Base-by-base conservation (phyloP, 768 basidiomycete genomes). In the Hirschioporus abietinus region DNA sequence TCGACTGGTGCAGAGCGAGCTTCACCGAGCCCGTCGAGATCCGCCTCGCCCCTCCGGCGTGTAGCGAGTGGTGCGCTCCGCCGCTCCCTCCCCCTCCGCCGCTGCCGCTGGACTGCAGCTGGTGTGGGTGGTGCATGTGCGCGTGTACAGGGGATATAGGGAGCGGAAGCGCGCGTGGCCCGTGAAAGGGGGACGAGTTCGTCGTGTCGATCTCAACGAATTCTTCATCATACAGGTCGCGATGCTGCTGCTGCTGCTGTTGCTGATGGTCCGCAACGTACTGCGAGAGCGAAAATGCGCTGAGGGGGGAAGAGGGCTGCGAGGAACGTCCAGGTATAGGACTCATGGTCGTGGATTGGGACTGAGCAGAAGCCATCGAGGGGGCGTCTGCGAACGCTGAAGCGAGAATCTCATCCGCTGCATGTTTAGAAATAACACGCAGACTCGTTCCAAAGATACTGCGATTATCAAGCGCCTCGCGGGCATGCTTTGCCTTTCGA, bases 401-500 rank as follows among this genome's bases (percentile, higher is more conserved):
- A 15, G 42, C 42, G 42, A 52, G 42, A 10, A 52, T 52, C 42
- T 52, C 30, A 15, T 61, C 60, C 60, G 60, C 24, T 17, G 60
- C 25, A 61, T 61, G 30, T 34, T 24, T 61, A 34, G 17, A 61
- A 64, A 78, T 77, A 63, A 84, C 77, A 17, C 74, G 76, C 27
- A 91, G 75, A 63, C 79, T 82, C 77, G 84, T 82, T 36, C 84
- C 87, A 64, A 85, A 84, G 36, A 85, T 72, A 60, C 77, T 74
- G 42, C 80, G 80, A 1, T 80, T 80, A 61, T 89, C 72, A 23
- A 93, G 76, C 60, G 77, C 78, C 60, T 76, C 74, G 70, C 78
- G 82, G 17, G 91, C 90, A 12, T 73, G 71, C 52, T 80, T 76
- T 7, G 89, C 86, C 52, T 83, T 81, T 26, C 89, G 81, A 27